Conservation (phyloP, 305 asterid genomes). For the Solanum hybrid region DNA sequence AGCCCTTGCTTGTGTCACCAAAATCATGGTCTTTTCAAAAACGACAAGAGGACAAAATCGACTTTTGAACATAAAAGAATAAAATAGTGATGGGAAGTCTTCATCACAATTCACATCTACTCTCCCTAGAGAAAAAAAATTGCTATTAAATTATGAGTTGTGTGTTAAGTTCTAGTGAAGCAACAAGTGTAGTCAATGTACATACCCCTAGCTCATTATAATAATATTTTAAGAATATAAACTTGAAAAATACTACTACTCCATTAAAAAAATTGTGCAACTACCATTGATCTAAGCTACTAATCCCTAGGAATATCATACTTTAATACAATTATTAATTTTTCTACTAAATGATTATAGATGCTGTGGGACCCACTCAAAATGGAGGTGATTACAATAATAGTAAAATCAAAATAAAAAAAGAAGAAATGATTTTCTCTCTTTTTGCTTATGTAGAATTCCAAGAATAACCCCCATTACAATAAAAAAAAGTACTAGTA, state of each 20-base stretch:
- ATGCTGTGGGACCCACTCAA: neutral
- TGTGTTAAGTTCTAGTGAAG: neutral
- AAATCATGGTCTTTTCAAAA: neutral
- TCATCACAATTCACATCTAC: neutral
- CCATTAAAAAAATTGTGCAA: neutral
- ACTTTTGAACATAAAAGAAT: neutral
- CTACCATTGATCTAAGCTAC: neutral
- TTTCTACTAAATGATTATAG: neutral
- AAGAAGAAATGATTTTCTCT: neutral
- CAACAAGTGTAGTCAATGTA: neutral
- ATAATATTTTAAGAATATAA: neutral
- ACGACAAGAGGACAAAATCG: neutral
- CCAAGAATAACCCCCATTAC: neutral
- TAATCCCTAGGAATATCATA: conserved; percentile 1
- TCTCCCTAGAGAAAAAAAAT: neutral
- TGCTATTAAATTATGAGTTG: neutral
- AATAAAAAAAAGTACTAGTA: neutral
- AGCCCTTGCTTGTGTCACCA: neutral
- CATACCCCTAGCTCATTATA: neutral
- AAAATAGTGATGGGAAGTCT: neutral
- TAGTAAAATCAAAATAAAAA: neutral
- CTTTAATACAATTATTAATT: neutral
- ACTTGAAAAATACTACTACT: neutral
- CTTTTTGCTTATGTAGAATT: neutral
- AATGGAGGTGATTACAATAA: neutral